Evolutionary conservation across 305 asterid species (phyloP).

Genomic region (Fraxinus dipetala): DNA sequence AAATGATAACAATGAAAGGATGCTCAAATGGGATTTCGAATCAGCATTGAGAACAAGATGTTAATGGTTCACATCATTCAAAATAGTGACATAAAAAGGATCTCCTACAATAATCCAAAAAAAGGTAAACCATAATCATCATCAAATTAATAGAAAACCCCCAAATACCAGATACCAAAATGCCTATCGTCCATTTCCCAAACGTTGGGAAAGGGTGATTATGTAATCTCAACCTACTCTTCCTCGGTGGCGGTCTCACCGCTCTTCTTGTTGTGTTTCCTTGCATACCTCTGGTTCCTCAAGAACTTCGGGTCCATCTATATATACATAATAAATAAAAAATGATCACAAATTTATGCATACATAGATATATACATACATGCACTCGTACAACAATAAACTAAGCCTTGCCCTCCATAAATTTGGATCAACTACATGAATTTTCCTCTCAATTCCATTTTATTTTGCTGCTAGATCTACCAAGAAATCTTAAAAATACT

Average conservation of each 20-base stretch:
- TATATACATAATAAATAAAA: background rate
- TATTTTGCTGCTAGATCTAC: background rate
- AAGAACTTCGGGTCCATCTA: slow-evolving; percentile 93
- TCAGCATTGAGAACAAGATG: background rate
- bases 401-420: background rate
- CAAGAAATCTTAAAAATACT: background rate
- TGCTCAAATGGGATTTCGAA: background rate
- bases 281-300: slow-evolving; percentile 92
- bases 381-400: background rate
- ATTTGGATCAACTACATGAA: background rate
- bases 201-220: background rate
- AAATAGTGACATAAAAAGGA: background rate
- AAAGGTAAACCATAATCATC: background rate
- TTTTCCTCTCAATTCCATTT: background rate
- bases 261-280: slow-evolving; percentile 71
- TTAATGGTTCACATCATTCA: background rate
- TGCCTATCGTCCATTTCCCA: background rate
- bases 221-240: slow-evolving; percentile 37
- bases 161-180: background rate
- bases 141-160: background rate
- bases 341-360: background rate
- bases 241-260: slow-evolving; percentile 47
- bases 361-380: background rate
- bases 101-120: background rate
- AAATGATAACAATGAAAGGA: background rate